phyloP scores from a whole-genome alignment of 148 eudicot species.

The Hydrangea macrophylla region DNA sequence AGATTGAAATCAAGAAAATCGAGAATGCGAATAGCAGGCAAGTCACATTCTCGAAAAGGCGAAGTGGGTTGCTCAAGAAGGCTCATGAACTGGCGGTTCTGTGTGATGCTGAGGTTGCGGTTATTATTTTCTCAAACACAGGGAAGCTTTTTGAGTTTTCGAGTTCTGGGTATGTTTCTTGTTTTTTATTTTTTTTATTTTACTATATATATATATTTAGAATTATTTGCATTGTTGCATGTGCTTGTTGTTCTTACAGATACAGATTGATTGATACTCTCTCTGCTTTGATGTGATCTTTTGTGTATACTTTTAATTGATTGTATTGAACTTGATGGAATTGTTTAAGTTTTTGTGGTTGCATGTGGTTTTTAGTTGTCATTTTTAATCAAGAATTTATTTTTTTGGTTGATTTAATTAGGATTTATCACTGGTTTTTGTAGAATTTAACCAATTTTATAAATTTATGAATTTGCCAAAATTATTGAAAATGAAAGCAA shows the following conservation, averaged over 20 bases:
- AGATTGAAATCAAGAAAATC: slow-evolving; percentile 60
- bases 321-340: neutral
- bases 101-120: slow-evolving; percentile 71
- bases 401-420: neutral
- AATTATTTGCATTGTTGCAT: slow-evolving; percentile 13
- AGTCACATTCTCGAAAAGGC: slow-evolving; percentile 65
- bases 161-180: slow-evolving; percentile 39
- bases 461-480: too few species aligned
- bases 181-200: neutral
- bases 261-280: neutral
- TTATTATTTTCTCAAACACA: slow-evolving; percentile 59
- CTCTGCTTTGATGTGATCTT: slow-evolving; percentile 6
- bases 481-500: too few species aligned
- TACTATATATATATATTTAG: too few species aligned
- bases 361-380: neutral
- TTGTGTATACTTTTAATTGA: neutral
- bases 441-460: too few species aligned
- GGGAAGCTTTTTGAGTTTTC: slow-evolving; percentile 65
- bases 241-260: slow-evolving; percentile 15
- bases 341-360: neutral
- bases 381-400: neutral
- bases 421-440: neutral
- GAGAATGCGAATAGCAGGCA: slow-evolving; percentile 76
- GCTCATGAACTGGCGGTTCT: slow-evolving; percentile 63
- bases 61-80: slow-evolving; percentile 64